Evolutionary conservation across 2,329 filamentous ascomycete species (phyloP).

Genomic region (Penicillium sp.): DNA sequence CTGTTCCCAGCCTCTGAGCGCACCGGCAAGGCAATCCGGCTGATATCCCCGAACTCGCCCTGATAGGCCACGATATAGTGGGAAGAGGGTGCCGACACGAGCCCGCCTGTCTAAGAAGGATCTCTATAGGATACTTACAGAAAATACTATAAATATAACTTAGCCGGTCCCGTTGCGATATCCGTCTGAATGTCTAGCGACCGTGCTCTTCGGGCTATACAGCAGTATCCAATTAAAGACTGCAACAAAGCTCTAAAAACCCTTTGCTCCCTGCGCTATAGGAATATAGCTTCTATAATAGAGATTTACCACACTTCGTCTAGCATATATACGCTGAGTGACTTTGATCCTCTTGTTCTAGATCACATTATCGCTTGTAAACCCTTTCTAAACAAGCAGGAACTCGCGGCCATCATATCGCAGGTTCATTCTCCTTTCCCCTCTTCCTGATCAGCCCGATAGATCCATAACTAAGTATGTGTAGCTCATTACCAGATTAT

Average conservation of each 20-base stretch:
- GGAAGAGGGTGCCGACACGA: background rate
- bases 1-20: background rate
- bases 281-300: conserved; percentile 13
- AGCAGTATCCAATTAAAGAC: conserved; percentile 6
- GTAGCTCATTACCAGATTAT: conserved; percentile 14
- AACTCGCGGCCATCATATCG: conserved; percentile 24
- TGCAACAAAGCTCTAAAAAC: conserved; percentile 10
- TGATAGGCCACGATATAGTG: background rate
- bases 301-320: conserved; percentile 13
- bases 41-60: background rate
- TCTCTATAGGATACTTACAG: conserved; percentile 28
- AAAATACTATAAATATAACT: conserved; percentile 24
- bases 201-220: conserved; percentile 5
- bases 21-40: background rate
- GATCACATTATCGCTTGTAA: conserved; percentile 22
- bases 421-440: conserved; percentile 22
- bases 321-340: conserved; percentile 12
- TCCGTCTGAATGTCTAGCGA: conserved; percentile 7
- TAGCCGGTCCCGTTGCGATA: conserved; percentile 21
- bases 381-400: conserved; percentile 18
- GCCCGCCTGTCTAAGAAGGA: conserved; percentile 14
- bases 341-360: conserved; percentile 20
- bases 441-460: background rate
- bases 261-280: conserved; percentile 11
- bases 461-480: background rate